A percentile compares a stretch with the other conserved stretches of the same genome.
phyloP scores from a whole-genome alignment of 2,329 filamentous ascomycete species.

The Dactylellina drechsleri region DNA sequence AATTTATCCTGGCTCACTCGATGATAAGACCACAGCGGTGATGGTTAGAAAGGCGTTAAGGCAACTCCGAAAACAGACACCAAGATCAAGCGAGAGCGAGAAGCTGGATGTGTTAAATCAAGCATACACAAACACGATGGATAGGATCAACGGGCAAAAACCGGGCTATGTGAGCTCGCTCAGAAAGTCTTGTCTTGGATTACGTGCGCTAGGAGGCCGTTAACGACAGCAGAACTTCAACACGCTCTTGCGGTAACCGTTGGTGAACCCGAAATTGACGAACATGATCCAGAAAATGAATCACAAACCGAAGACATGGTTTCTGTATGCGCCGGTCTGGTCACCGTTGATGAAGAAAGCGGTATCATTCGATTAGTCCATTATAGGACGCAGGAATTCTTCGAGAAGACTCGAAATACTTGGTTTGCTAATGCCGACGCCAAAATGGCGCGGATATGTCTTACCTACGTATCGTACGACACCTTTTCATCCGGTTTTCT shows the following conservation, averaged over 20 bases:
- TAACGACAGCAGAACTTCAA: constrained; percentile 9
- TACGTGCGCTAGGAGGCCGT: constrained; percentile 1
- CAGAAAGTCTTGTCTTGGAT: constrained; percentile 17
- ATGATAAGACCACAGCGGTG: background rate
- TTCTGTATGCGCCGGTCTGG: constrained; percentile 58
- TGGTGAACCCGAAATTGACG: background rate
- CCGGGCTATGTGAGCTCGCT: constrained; percentile 9
- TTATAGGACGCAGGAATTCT: constrained; percentile 59
- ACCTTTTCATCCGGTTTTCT: background rate
- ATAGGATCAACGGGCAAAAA: constrained; percentile 4
- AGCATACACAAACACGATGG: constrained; percentile 11
- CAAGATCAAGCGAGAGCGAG: background rate
- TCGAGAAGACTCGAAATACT: constrained; percentile 21
- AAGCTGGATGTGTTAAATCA: constrained; percentile 2
- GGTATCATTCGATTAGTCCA: constrained; percentile 58
- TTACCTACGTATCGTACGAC: background rate
- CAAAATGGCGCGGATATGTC: background rate
- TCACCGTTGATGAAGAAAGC: constrained; percentile 58
- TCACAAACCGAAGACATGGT: constrained; percentile 13
- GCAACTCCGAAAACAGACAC: too few species aligned
- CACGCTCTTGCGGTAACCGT: constrained; percentile 8
- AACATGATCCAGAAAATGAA: background rate
- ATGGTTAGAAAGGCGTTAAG: background rate
- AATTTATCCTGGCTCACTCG: constrained; percentile 4
- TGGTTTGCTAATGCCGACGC: background rate